Percentiles rank a stretch among this genome's conserved stretches.
Conservation (phyloP, 148 eudicot genomes). For the Drosera capensis region DNA sequence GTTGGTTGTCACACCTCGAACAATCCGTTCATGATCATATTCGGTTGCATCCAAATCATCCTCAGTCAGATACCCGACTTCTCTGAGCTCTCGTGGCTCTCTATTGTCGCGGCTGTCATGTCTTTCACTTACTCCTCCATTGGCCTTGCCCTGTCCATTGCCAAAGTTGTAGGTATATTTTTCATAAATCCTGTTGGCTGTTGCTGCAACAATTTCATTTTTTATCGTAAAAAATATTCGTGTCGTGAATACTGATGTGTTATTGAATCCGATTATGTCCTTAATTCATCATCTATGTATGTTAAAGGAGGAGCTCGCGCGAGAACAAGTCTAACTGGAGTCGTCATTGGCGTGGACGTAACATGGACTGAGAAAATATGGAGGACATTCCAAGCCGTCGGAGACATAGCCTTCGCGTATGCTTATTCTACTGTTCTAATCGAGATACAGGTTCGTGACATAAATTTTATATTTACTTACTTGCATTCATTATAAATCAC, state of each 20-base stretch:
- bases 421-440: slow-evolving; percentile 70
- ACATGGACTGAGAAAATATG: slow-evolving; percentile 56
- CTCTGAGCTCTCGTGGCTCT: slow-evolving; percentile 80
- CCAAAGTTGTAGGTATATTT: slow-evolving; percentile 48
- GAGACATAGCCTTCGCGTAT: slow-evolving; percentile 87
- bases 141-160: slow-evolving; percentile 78
- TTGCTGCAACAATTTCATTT: background rate
- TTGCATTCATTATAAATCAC: background rate
- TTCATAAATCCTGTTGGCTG: background rate
- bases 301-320: slow-evolving; percentile 24
- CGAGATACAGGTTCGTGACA: slow-evolving; percentile 60
- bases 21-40: slow-evolving; percentile 58
- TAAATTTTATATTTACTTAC: background rate
- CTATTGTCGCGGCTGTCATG: slow-evolving; percentile 78
- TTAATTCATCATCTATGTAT: background rate
- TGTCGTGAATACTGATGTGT: too few species aligned
- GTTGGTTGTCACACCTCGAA: slow-evolving; percentile 37
- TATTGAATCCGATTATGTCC: background rate
- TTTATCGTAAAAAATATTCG: too few species aligned
- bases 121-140: slow-evolving; percentile 81
- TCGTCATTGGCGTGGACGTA: slow-evolving; percentile 56
- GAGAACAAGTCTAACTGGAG: slow-evolving; percentile 57
- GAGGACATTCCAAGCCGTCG: slow-evolving; percentile 75
- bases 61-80: slow-evolving; percentile 87
- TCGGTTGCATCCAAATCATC: slow-evolving; percentile 50